Conservation (phyloP, 2,329 filamentous ascomycete genomes). For the Microcera coccophila region DNA sequence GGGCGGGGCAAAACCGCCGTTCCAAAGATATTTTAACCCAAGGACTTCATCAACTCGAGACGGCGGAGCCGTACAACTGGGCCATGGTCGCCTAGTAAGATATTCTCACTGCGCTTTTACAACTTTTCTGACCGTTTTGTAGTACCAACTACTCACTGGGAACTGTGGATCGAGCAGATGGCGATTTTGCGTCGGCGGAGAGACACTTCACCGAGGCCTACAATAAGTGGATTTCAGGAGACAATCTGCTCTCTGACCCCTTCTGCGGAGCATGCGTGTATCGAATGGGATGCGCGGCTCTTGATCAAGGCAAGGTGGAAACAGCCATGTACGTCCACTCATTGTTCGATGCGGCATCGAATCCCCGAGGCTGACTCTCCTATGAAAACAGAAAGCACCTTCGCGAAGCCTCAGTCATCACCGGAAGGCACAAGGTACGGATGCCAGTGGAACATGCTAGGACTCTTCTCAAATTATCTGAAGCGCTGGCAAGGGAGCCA, state of each 20-base stretch:
- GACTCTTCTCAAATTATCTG: constrained; percentile 10
- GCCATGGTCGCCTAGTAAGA: background rate
- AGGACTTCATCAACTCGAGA: too few species aligned
- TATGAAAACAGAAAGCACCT: constrained; percentile 9
- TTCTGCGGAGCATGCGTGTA: constrained; percentile 12
- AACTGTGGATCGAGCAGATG: constrained; percentile 1
- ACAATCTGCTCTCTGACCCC: constrained; percentile 1
- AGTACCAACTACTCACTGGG: constrained; percentile 9
- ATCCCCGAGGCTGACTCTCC: background rate
- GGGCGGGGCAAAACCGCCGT: background rate
- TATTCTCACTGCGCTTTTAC: background rate
- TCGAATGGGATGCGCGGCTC: constrained; percentile 1
- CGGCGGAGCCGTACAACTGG: background rate
- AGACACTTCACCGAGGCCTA: constrained; percentile 9
- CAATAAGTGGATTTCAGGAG: constrained; percentile 8
- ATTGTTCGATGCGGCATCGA: background rate
- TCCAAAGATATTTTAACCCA: background rate
- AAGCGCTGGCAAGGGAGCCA: too few species aligned
- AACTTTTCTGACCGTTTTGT: background rate
- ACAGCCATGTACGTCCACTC: constrained; percentile 7
- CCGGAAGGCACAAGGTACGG: constrained; percentile 1
- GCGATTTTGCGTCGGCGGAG: constrained; percentile 5
- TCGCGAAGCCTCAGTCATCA: constrained; percentile 7
- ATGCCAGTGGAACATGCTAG: constrained; percentile 9
- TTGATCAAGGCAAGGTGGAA: constrained; percentile 11